These are phyloP conservation scores for Myriosclerotinia curreyana DNA, from an alignment of 2,329 filamentous ascomycete species.

Conservation along the genomic window DNA sequence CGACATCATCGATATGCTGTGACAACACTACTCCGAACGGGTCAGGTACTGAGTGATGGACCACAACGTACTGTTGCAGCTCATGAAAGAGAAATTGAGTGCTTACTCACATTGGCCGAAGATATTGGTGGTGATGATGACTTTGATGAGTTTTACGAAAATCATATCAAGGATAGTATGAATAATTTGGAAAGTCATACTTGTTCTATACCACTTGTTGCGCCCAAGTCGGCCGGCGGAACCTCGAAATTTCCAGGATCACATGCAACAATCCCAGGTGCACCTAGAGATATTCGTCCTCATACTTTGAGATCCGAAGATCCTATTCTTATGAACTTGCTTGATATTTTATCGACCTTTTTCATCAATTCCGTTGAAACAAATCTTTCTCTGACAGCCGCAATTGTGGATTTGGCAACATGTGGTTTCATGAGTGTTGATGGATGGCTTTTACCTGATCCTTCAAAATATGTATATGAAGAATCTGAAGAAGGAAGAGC, in stretches of 20 bases:
- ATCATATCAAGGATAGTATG: slow-evolving; percentile 68
- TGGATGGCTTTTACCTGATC: slow-evolving; percentile 81
- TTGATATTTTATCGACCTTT: slow-evolving; percentile 73
- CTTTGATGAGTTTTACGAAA: slow-evolving; percentile 70
- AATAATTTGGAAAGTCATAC: slow-evolving; percentile 67
- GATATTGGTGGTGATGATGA: slow-evolving; percentile 65
- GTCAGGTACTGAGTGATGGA: slow-evolving; percentile 52
- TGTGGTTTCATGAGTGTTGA: slow-evolving; percentile 84
- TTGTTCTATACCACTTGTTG: slow-evolving; percentile 67
- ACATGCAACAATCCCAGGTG: slow-evolving; percentile 56
- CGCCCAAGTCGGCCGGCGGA: slow-evolving; percentile 55
- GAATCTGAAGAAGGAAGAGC: slow-evolving; percentile 42
- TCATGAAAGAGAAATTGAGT: slow-evolving; percentile 71
- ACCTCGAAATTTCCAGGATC: slow-evolving; percentile 56
- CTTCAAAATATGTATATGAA: slow-evolving; percentile 58
- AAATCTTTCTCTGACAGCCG: slow-evolving; percentile 83
- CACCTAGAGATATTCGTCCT: slow-evolving; percentile 56
- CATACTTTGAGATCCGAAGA: slow-evolving; percentile 63
- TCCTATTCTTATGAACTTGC: slow-evolving; percentile 61
- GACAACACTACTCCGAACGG: slow-evolving; percentile 69
- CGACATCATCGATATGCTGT: slow-evolving; percentile 86
- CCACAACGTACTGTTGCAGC: slow-evolving; percentile 67
- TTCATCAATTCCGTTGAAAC: slow-evolving; percentile 89
- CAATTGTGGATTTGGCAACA: slow-evolving; percentile 75
- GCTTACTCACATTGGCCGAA: slow-evolving; percentile 66